phyloP scores from a whole-genome alignment of 352 stramenopile species.

The Globisporangium barbulae region DNA sequence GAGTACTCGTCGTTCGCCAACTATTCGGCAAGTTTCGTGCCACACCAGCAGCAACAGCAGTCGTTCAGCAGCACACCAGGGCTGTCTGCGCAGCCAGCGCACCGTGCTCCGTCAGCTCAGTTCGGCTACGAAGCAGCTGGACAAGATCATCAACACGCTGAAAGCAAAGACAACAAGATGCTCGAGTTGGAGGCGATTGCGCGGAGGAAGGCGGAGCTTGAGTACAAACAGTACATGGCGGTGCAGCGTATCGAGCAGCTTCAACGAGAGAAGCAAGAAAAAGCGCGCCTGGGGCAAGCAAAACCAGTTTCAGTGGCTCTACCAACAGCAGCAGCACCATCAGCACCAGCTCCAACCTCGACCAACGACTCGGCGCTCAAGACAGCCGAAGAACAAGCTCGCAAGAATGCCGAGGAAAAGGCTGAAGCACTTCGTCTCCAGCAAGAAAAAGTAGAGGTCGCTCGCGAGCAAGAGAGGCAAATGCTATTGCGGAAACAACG shows the following conservation, averaged over 20 bases:
- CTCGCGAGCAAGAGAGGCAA: slow-evolving; percentile 16
- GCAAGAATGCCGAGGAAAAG: slow-evolving; percentile 31
- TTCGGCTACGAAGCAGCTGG: not conserved
- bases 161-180: slow-evolving; percentile 10
- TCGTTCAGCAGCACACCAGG: not conserved
- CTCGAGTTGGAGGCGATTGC: slow-evolving; percentile 61
- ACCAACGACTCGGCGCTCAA: slow-evolving; percentile 10
- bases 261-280: slow-evolving; percentile 48
- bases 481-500: slow-evolving; percentile 9
- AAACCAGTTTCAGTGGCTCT: slow-evolving; percentile 19
- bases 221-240: slow-evolving; percentile 51
- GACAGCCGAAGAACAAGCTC: slow-evolving; percentile 20
- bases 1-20: slow-evolving; percentile 72
- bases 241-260: slow-evolving; percentile 50
- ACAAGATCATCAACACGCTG: slow-evolving; percentile 16
- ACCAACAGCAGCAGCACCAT: slow-evolving; percentile 4
- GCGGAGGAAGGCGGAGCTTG: slow-evolving; percentile 47
- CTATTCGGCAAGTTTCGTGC: slow-evolving; percentile 23
- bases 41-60: slow-evolving; percentile 14
- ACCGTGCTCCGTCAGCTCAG: slow-evolving; percentile 4
- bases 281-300: slow-evolving; percentile 33
- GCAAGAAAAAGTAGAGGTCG: slow-evolving; percentile 12
- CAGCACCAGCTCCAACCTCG: slow-evolving; percentile 2
- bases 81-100: slow-evolving; percentile 6
- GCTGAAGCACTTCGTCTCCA: slow-evolving; percentile 18